Conservation (phyloP, 75 land plant species). For the Pinus albicaulis region DNA sequence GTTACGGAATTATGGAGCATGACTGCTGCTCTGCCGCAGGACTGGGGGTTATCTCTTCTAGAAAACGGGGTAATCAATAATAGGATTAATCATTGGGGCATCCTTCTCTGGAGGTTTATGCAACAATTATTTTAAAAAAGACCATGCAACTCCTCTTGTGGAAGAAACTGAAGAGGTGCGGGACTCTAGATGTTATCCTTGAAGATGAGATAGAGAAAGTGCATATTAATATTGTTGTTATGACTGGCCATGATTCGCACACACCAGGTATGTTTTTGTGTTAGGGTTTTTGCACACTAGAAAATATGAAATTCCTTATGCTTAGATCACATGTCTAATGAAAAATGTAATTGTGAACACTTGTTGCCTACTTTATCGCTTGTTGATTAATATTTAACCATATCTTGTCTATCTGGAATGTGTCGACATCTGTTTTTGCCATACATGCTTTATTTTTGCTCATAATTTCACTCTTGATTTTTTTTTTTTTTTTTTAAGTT, state of each 20-base stretch:
- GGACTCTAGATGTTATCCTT: slow-evolving; percentile 60
- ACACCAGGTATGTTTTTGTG: no score
- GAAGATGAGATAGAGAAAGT: slow-evolving; percentile 45
- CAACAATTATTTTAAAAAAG: slow-evolving; percentile 77
- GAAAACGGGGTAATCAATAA: slow-evolving; percentile 23
- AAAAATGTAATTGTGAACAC: no score
- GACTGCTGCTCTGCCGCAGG: slow-evolving; percentile 56
- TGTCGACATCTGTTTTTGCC: no score
- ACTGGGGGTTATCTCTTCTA: slow-evolving; percentile 15
- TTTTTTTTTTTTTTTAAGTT: no score
- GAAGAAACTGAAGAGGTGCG: slow-evolving; percentile 27
- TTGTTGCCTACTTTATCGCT: no score
- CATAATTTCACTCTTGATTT: no score
- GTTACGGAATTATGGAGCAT: slow-evolving; percentile 49
- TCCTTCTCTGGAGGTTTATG: slow-evolving; percentile 80
- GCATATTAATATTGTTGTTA: not conserved
- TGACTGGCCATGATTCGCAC: not conserved
- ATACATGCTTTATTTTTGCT: no score
- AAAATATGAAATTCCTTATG: no score
- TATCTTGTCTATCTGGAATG: no score
- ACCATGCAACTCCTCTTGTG: slow-evolving; percentile 48
- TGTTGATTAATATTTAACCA: no score
- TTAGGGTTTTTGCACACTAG: no score
- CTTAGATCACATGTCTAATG: no score
- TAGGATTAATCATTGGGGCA: not conserved